These are phyloP conservation scores for Cymbidium sinense DNA, from an alignment of 106 monocot genomes.

Conservation along the genomic window DNA sequence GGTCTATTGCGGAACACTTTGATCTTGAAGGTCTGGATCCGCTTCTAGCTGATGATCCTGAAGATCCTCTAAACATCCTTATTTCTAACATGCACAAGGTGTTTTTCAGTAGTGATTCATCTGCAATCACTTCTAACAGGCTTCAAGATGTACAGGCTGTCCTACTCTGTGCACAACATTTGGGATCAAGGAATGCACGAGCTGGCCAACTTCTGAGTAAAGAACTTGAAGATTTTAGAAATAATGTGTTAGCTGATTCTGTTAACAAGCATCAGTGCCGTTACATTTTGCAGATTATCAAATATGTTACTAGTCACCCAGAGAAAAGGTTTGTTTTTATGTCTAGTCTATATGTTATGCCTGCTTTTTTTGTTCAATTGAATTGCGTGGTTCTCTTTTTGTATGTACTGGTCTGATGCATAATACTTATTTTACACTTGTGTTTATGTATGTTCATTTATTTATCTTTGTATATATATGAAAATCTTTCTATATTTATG, in stretches of 20 bases:
- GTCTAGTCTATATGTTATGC: not conserved
- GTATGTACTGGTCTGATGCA: not conserved
- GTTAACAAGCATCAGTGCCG: slow-evolving; percentile 96
- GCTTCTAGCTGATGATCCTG: slow-evolving; percentile 95
- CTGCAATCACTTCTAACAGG: slow-evolving; percentile 73
- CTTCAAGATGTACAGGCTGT: slow-evolving; percentile 93
- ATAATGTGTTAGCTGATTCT: slow-evolving; percentile 61
- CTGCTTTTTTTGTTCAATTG: not conserved
- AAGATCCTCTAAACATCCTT: slow-evolving; percentile 93
- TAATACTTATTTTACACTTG: not conserved
- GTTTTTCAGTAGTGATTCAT: slow-evolving; percentile 73
- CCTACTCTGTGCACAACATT: slow-evolving; percentile 63
- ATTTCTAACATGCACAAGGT: slow-evolving; percentile 82
- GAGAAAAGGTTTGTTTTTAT: slow-evolving; percentile 61
- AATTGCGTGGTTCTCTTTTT: not conserved
- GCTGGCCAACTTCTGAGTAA: slow-evolving; percentile 83
- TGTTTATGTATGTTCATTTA: not conserved
- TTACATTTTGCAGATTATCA: slow-evolving; percentile 86
- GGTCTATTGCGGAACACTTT: slow-evolving; percentile 91
- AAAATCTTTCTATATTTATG: not conserved
- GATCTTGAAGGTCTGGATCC: slow-evolving; percentile 98
- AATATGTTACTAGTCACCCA: slow-evolving; percentile 67
- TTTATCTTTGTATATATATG: not conserved
- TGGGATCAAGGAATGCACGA: slow-evolving; percentile 79
- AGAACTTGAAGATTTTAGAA: slow-evolving; percentile 96